phyloP scores from a whole-genome alignment of 306 rosid genomes.

The Abrus precatorius region DNA sequence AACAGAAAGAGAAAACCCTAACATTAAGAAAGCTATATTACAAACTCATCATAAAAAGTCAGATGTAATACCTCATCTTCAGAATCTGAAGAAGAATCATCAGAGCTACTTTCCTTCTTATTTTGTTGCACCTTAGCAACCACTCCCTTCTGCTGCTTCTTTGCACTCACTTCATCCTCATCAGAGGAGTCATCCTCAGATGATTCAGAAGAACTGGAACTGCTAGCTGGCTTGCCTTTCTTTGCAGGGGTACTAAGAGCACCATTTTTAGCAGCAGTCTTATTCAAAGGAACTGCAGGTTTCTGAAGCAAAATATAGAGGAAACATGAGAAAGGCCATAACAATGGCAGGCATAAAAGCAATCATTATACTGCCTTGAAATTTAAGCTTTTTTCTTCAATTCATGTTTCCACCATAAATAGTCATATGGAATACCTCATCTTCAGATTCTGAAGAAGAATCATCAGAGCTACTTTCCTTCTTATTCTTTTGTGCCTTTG shows the following conservation, averaged over 20 bases:
- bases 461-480: conserved; percentile 70
- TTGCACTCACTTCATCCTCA: conserved; percentile 52
- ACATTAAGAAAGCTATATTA: too few relatives aligned
- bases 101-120: conserved; percentile 71
- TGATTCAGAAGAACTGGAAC: conserved; percentile 45
- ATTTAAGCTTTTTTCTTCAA: not conserved
- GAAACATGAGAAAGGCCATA: not conserved
- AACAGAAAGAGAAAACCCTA: not conserved
- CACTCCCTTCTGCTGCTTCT: conserved; percentile 26
- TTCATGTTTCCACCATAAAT: too few relatives aligned
- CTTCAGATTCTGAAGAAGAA: conserved; percentile 58
- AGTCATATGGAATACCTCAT: conserved; percentile 41
- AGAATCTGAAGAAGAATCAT: conserved; percentile 62
- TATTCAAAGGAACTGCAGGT: conserved; percentile 53
- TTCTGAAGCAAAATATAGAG: conserved; percentile 37
- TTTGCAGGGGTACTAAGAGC: conserved; percentile 33
- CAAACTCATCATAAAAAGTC: too few relatives aligned
- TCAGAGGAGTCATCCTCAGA: conserved; percentile 17
- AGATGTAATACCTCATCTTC: conserved; percentile 52
- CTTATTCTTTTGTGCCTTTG: conserved; percentile 55
- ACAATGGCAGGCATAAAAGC: not conserved
- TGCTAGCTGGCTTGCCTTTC: conserved; percentile 46
- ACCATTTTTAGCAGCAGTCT: conserved; percentile 54
- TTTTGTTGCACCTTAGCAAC: conserved; percentile 55
- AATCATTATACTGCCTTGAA: not conserved